phyloP scores from a whole-genome alignment of 2,329 filamentous ascomycete genomes.

The Xylaria sp. region DNA sequence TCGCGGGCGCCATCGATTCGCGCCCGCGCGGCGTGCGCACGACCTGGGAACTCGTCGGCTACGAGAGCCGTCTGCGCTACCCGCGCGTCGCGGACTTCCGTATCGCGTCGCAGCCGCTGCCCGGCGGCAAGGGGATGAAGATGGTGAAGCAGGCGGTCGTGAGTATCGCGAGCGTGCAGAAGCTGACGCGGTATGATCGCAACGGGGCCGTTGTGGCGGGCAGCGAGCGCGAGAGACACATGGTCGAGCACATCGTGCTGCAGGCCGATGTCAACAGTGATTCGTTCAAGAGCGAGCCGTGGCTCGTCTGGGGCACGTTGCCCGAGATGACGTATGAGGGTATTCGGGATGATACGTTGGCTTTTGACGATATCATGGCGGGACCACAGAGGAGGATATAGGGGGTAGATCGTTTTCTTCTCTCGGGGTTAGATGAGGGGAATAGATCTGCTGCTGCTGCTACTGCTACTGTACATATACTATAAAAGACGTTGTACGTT shows the following conservation, averaged over 20 bases:
- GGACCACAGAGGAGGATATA: not conserved
- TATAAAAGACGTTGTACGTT: not conserved
- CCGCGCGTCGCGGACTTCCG: slow-evolving; percentile 53
- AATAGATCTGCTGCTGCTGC: not conserved
- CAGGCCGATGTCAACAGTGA: slow-evolving; percentile 42
- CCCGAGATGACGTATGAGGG: slow-evolving; percentile 46
- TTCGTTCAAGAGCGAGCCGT: slow-evolving; percentile 46
- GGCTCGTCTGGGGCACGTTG: slow-evolving; percentile 62
- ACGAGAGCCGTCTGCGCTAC: slow-evolving; percentile 39
- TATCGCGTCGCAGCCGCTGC: slow-evolving; percentile 40
- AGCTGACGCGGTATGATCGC: slow-evolving; percentile 35
- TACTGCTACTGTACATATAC: not conserved
- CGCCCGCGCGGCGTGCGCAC: slow-evolving; percentile 43
- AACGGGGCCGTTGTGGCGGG: slow-evolving; percentile 38
- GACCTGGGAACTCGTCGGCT: slow-evolving; percentile 51
- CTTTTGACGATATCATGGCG: slow-evolving; percentile 10
- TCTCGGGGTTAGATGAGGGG: not conserved
- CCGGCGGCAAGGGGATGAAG: slow-evolving; percentile 31
- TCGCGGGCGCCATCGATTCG: slow-evolving; percentile 49
- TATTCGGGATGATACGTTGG: slow-evolving; percentile 29
- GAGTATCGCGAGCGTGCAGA: slow-evolving; percentile 52
- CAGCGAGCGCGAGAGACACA: slow-evolving; percentile 46
- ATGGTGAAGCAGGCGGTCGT: slow-evolving; percentile 57
- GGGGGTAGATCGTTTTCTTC: not conserved
- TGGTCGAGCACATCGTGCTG: slow-evolving; percentile 61